Evolutionary conservation across 257 asterid species (phyloP).

Genomic region (Solanum raphanifolium): DNA sequence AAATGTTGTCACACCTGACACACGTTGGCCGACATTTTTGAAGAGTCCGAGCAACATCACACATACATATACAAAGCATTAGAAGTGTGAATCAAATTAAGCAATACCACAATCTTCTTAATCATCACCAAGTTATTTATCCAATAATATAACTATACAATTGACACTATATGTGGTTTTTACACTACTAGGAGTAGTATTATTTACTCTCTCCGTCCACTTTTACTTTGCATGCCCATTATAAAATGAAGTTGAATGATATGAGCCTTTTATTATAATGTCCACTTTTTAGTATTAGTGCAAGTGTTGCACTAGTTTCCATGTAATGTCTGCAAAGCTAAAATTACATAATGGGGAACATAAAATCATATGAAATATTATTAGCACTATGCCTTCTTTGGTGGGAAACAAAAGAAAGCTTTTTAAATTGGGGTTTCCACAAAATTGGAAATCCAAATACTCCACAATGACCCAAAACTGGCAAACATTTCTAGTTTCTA

Average conservation of each 20-base stretch:
- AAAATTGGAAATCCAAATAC: neutral
- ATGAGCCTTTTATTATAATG: neutral
- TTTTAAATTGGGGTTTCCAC: neutral
- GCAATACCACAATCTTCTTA: neutral
- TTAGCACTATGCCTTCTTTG: slow-evolving; percentile 1
- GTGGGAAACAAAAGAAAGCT: neutral
- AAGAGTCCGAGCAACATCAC: neutral
- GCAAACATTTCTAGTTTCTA: neutral
- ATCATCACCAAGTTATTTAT: neutral
- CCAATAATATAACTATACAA: neutral
- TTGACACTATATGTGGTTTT: neutral
- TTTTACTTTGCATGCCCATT: neutral
- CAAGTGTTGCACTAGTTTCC: neutral
- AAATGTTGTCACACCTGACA: neutral
- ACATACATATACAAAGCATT: neutral
- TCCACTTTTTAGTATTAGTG: neutral
- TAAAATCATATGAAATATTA: neutral
- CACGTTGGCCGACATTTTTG: neutral
- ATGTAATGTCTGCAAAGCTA: slow-evolving; percentile 4
- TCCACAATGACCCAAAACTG: neutral
- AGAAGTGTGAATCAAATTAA: neutral
- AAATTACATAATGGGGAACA: slow-evolving; percentile 15
- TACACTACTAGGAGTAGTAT: neutral
- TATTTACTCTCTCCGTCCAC: neutral
- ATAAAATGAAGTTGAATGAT: too few relatives aligned